phyloP scores from a whole-genome alignment of 345 rosid species.

The Hypericum androsaemum region DNA sequence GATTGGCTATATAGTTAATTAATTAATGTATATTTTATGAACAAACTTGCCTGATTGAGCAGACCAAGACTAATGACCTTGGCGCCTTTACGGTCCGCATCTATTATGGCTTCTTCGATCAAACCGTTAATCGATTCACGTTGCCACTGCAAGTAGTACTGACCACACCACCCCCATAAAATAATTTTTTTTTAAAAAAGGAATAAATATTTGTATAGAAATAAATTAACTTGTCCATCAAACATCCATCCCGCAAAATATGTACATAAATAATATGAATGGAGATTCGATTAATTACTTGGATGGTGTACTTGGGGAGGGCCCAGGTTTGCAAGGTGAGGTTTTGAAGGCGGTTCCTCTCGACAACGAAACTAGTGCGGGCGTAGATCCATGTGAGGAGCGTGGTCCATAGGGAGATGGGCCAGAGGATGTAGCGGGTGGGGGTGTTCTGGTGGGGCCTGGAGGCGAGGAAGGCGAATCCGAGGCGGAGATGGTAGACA shows the following conservation, averaged over 20 bases:
- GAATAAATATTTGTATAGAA: not conserved
- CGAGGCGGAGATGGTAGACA: slow-evolving; percentile 51
- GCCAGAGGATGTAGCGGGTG: slow-evolving; percentile 50
- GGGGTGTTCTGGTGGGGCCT: slow-evolving; percentile 32
- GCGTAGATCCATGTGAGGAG: slow-evolving; percentile 38
- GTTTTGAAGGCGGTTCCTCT: slow-evolving; percentile 38
- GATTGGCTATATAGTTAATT: not conserved
- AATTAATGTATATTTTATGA: not conserved
- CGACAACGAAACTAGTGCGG: slow-evolving; percentile 33
- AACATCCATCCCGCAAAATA: too few relatives aligned
- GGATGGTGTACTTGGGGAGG: slow-evolving; percentile 50
- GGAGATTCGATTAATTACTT: slow-evolving; percentile 22
- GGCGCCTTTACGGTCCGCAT: slow-evolving; percentile 47
- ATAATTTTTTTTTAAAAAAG: too few relatives aligned
- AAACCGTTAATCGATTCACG: slow-evolving; percentile 31
- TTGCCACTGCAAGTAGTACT: slow-evolving; percentile 35
- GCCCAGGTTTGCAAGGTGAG: slow-evolving; percentile 61
- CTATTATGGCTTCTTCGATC: slow-evolving; percentile 48
- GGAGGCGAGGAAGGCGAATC: slow-evolving; percentile 51
- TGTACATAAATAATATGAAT: too few relatives aligned
- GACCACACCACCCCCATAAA: slow-evolving; percentile 4
- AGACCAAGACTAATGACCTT: slow-evolving; percentile 55
- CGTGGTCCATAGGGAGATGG: slow-evolving; percentile 40
- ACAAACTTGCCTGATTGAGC: slow-evolving; percentile 42
- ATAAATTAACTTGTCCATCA: too few relatives aligned